phyloP scores from a whole-genome alignment of 805 yeast species.

The Hanseniaspora jakobsenii region DNA sequence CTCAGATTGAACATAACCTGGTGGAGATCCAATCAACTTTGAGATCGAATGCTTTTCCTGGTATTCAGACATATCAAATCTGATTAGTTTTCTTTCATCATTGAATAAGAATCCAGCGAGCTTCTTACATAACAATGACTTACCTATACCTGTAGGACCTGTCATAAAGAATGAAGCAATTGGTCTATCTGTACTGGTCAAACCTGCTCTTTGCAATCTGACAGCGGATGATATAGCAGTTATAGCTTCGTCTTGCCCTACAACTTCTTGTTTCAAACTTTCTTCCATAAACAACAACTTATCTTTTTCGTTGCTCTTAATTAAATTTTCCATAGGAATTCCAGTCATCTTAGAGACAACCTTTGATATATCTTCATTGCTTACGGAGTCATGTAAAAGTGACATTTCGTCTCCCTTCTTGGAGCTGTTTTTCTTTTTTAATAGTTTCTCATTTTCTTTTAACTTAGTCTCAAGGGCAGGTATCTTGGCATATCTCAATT shows the following conservation, averaged over 20 bases:
- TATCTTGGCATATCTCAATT: slow-evolving; percentile 72
- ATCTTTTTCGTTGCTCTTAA: slow-evolving; percentile 84
- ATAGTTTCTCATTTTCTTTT: slow-evolving; percentile 22
- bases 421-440: slow-evolving; percentile 27
- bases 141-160: slow-evolving; percentile 98
- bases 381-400: slow-evolving; percentile 68
- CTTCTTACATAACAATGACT: slow-evolving; percentile 87
- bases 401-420: slow-evolving; percentile 27
- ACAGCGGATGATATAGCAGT: slow-evolving; percentile 85
- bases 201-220: slow-evolving; percentile 89
- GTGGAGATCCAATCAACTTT: slow-evolving; percentile 92
- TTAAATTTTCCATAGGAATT: slow-evolving; percentile 76
- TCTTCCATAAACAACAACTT: slow-evolving; percentile 79
- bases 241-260: slow-evolving; percentile 94
- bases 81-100: slow-evolving; percentile 70
- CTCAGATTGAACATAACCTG: slow-evolving; percentile 94
- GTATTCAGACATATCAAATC: slow-evolving; percentile 97
- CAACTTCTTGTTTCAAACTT: slow-evolving; percentile 61
- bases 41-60: slow-evolving; percentile 89
- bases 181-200: slow-evolving; percentile 87
- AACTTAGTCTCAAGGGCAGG: slow-evolving; percentile 57
- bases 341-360: slow-evolving; percentile 94
- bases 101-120: slow-evolving; percentile 86
- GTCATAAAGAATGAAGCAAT: slow-evolving; percentile 92
- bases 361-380: slow-evolving; percentile 84